Base-by-base conservation (phyloP, 768 basidiomycete species). In the Mrakia gelida region DNA sequence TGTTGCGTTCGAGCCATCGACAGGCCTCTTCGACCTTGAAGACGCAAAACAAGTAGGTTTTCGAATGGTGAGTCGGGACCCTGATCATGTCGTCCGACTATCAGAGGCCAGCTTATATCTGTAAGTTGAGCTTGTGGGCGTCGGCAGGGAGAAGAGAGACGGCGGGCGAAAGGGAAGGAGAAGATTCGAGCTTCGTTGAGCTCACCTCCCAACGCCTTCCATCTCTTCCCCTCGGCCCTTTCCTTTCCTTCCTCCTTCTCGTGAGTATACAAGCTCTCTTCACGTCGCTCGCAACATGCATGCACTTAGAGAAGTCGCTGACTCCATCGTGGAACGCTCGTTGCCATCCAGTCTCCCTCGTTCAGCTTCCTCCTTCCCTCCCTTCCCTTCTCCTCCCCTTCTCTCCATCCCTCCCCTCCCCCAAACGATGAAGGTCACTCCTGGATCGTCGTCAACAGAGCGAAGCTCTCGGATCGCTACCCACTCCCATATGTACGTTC, bases 381-480 rank as follows among this genome's bases (percentile, higher is more conserved):
- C 16, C 43, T 13, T 52, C 49, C 49, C 49, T 52, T 52, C n/a
- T 41, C 41, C 43, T 34, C 41, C 45, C 32, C 9, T 38, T 10
- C 30, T 34, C 65, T 41, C 34, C 38, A 21, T 23, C 30, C 34
- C 38, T 23, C 56, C 67, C 68, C 13, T 28, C 16, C 11, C 41
- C 32, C 4, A 8, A 28, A 78, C 13, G 32, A 79, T 79, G 78
- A 79, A 79, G 78, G 73, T 79, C 73, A 79, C 78, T 21, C 78
- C 78, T 2, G 73, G 43, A 59, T 30, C 71, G 16, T 63, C 71
- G 5, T 30, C 75, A 38, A 45, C 73, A 32, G 78, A 75, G 43
- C 45, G 72, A 30, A 71, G 56, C 73, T 79, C 78, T 13, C 28
- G 78, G 34, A 79, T 79, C 32, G 78, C 78, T 32, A 79, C 78